Evolutionary conservation across 2,329 filamentous ascomycete genomes (phyloP).

Genomic region (Trichoderma guizhouense): DNA sequence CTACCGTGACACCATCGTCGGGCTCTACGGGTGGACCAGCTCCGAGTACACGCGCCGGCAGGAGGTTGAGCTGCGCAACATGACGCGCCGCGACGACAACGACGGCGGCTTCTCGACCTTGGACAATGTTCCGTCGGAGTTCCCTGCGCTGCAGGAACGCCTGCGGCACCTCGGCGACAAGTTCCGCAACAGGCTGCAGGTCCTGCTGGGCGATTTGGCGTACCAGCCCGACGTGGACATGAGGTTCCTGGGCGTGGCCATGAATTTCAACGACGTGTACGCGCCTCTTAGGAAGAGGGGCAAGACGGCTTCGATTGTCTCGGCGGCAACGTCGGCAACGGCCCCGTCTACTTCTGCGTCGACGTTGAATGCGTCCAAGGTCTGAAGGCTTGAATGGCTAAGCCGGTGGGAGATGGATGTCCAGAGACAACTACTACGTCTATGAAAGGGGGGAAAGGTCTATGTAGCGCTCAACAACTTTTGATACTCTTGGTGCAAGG

Average conservation of each 20-base stretch:
- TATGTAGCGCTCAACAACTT: neutral
- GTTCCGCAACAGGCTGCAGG: slow-evolving; percentile 73
- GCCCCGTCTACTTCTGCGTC: slow-evolving; percentile 25
- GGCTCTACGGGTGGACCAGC: slow-evolving; percentile 90
- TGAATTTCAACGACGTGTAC: slow-evolving; percentile 99
- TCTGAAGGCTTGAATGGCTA: slow-evolving; percentile 22
- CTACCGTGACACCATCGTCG: slow-evolving; percentile 91
- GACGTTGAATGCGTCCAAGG: slow-evolving; percentile 26
- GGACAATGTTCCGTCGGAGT: slow-evolving; percentile 60
- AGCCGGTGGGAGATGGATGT: neutral
- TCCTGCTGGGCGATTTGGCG: slow-evolving; percentile 82
- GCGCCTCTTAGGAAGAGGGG: slow-evolving; percentile 67
- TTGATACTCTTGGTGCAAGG: neutral
- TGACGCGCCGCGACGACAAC: slow-evolving; percentile 44
- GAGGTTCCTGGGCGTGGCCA: slow-evolving; percentile 90
- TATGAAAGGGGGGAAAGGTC: neutral
- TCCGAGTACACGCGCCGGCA: slow-evolving; percentile 92
- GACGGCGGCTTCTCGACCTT: slow-evolving; percentile 31
- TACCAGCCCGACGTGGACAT: slow-evolving; percentile 95
- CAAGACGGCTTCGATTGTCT: slow-evolving; percentile 32
- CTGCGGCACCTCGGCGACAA: slow-evolving; percentile 69
- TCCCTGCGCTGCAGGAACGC: slow-evolving; percentile 72
- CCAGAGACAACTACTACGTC: neutral
- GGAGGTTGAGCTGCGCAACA: slow-evolving; percentile 73
- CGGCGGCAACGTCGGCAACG: slow-evolving; percentile 23